Percentiles rank a stretch among this genome's conserved stretches.
phyloP scores from a whole-genome alignment of 225 moss, liverwort and hornwort species.

The Marchantia paleacea region DNA sequence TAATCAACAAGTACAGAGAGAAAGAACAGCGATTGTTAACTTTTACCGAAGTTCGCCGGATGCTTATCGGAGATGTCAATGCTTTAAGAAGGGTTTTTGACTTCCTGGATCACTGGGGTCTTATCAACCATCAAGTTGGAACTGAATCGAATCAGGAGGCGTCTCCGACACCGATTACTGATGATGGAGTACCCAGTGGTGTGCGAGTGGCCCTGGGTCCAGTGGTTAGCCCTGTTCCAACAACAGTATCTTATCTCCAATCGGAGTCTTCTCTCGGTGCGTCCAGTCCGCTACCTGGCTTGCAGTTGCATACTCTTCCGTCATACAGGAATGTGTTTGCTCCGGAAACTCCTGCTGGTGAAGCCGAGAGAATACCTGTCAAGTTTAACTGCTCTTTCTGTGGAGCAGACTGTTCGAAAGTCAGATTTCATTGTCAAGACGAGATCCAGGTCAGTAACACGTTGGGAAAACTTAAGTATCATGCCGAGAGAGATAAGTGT shows the following conservation, averaged over 20 bases:
- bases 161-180: constrained; percentile 39
- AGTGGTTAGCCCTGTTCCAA: constrained; percentile 14
- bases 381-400: constrained; percentile 48
- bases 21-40: constrained; percentile 66
- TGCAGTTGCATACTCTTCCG: constrained; percentile 47
- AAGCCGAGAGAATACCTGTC: constrained; percentile 29
- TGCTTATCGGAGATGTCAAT: constrained; percentile 92
- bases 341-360: constrained; percentile 24
- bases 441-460: constrained; percentile 37
- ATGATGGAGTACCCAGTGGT: constrained; percentile 65
- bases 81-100: constrained; percentile 82
- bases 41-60: constrained; percentile 78
- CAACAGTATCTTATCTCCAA: constrained; percentile 2
- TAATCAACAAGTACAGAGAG: constrained; percentile 95
- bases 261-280: constrained; percentile 18
- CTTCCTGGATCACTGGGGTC: constrained; percentile 92
- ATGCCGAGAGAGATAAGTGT: not conserved
- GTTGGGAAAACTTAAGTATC: not conserved
- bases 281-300: constrained; percentile 19
- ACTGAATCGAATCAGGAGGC: constrained; percentile 39
- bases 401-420: constrained; percentile 61
- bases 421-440: constrained; percentile 55
- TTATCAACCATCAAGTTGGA: constrained; percentile 76
- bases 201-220: constrained; percentile 31
- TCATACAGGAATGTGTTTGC: constrained; percentile 56